Evolutionary conservation across 495 filamentous ascomycete species (phyloP).

Genomic region (Penicillium robsamsonii): DNA sequence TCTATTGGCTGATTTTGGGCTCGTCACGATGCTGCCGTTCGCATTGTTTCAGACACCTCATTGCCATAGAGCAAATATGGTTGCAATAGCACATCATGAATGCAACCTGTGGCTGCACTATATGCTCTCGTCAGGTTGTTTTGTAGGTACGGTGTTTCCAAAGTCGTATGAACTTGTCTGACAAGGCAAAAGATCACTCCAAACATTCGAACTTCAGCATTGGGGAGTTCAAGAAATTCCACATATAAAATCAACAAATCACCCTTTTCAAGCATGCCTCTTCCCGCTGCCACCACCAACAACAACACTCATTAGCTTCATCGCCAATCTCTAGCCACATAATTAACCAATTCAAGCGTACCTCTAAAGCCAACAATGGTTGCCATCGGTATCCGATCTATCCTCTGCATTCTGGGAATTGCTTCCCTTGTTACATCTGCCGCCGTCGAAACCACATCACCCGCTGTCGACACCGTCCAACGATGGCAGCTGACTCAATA

Average conservation of each 20-base stretch:
- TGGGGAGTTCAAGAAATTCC: neutral
- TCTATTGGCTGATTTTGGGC: slow-evolving; percentile 2
- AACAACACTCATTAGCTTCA: neutral
- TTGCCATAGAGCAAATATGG: neutral
- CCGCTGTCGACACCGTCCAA: neutral
- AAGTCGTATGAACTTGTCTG: slow-evolving; percentile 1
- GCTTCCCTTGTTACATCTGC: slow-evolving; percentile 14
- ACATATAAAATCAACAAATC: neutral
- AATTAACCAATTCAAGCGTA: neutral
- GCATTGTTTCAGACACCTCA: slow-evolving; percentile 4
- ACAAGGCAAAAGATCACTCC: neutral
- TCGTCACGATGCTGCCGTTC: neutral
- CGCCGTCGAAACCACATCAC: slow-evolving; percentile 1
- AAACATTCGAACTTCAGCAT: neutral
- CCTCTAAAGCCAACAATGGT: slow-evolving; percentile 13
- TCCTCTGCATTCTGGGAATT: slow-evolving; percentile 19
- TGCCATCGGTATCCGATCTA: slow-evolving; percentile 1
- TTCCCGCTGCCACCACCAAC: neutral
- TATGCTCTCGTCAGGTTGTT: neutral
- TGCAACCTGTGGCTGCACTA: slow-evolving; percentile 8
- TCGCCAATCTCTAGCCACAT: neutral
- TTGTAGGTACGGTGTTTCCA: slow-evolving; percentile 1
- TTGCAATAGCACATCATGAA: neutral
- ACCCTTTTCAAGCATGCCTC: neutral
- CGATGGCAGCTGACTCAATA: neutral